Conservation (phyloP, 148 eudicot species). For the Vaccinium macrocarpon region DNA sequence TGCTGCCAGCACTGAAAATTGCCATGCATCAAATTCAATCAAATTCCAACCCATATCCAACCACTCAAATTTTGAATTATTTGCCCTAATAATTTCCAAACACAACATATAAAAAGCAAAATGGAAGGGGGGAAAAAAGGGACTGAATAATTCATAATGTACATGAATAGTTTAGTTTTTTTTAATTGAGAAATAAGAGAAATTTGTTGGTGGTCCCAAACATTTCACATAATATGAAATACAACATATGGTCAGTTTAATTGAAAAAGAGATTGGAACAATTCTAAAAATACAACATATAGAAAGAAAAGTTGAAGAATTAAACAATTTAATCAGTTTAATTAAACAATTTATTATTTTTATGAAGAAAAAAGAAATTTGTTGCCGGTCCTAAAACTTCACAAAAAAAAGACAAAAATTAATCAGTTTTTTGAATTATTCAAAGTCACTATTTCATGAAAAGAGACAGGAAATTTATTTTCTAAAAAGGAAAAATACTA, state of each 20-base stretch:
- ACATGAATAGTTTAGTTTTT: background rate
- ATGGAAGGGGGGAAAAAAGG: background rate
- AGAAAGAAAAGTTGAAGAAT: too few relatives aligned
- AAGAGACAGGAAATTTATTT: background rate
- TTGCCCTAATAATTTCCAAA: background rate
- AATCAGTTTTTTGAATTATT: background rate
- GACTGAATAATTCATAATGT: background rate
- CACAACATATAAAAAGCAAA: background rate
- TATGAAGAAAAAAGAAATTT: background rate
- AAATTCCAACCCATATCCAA: conserved; percentile 5
- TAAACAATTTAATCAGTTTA: too few relatives aligned
- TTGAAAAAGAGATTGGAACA: too few relatives aligned
- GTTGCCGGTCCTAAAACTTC: background rate
- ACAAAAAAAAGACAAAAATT: background rate
- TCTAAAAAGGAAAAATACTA: conserved; percentile 11
- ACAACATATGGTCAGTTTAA: too few relatives aligned
- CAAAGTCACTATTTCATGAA: too few relatives aligned
- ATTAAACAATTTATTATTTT: background rate
- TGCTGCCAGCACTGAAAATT: conserved; percentile 77
- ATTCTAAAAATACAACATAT: too few relatives aligned
- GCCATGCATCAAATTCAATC: background rate
- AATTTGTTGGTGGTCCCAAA: background rate
- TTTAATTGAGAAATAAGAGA: background rate
- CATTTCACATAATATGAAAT: too few relatives aligned
- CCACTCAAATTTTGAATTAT: background rate